Evolutionary conservation across 192 early-diverging fungal species (phyloP).

Genomic region (Allomyces arbusculus): DNA sequence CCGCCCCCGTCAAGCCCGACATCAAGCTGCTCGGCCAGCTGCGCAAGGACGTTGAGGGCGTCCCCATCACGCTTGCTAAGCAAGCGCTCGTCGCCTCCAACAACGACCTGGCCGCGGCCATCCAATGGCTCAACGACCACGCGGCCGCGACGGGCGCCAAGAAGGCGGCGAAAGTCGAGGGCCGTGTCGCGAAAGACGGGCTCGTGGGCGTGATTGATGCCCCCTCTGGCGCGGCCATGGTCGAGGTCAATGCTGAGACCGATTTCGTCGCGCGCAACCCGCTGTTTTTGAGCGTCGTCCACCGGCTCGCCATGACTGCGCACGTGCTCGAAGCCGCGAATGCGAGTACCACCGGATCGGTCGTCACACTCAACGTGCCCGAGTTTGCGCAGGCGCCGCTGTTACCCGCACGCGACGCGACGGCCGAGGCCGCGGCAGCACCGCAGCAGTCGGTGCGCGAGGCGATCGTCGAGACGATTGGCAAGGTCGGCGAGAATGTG

Average conservation of each 20-base stretch:
- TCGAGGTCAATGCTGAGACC: constrained; percentile 80
- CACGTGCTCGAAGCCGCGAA: constrained; percentile 16
- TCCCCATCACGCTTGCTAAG: constrained; percentile 60
- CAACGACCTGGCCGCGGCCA: constrained; percentile 55
- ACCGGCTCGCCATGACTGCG: constrained; percentile 32
- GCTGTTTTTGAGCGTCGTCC: constrained; percentile 53
- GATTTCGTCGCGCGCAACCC: constrained; percentile 83
- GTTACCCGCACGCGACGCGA: constrained; percentile 12
- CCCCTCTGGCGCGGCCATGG: constrained; percentile 29
- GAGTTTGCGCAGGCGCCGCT: constrained; percentile 24
- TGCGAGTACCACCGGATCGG: background rate
- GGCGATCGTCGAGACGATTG: constrained; percentile 51
- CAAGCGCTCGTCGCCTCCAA: constrained; percentile 54
- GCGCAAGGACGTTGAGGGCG: constrained; percentile 16
- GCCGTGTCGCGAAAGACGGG: constrained; percentile 57
- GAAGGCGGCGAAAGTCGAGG: constrained; percentile 64
- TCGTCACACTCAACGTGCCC: background rate
- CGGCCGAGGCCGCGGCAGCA: constrained; percentile 18
- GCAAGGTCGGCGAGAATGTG: constrained; percentile 79
- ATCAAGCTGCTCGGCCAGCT: constrained; percentile 16
- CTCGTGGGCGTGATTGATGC: constrained; percentile 43
- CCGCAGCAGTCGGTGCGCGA: constrained; percentile 3
- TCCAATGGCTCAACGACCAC: constrained; percentile 60
- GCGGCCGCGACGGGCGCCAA: constrained; percentile 42
- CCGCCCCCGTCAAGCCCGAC: constrained; percentile 14